These are phyloP conservation scores for Talaromyces piceae DNA, from an alignment of 2,329 filamentous ascomycete species.

Conservation along the genomic window DNA sequence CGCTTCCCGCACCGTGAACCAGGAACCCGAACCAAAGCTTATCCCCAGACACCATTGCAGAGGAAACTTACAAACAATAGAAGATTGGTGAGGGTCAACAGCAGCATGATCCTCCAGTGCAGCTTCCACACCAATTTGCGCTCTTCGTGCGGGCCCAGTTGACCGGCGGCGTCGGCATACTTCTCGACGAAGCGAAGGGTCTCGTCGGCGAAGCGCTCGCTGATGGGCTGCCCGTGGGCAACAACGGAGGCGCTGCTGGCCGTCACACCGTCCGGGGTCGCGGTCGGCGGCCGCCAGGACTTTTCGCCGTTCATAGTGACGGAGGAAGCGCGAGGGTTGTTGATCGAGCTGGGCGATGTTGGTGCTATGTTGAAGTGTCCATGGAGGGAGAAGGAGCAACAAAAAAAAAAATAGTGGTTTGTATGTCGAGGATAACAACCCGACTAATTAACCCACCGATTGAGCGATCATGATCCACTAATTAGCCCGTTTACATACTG, in stretches of 20 bases:
- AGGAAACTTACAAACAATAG: conserved; percentile 28
- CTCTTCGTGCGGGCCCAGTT: conserved; percentile 27
- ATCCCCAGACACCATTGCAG: too few relatives aligned
- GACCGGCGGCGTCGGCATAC: conserved; percentile 17
- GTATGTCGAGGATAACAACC: too few relatives aligned
- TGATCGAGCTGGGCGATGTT: too few relatives aligned
- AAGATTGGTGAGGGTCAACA: conserved; percentile 29
- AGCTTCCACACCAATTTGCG: conserved; percentile 27
- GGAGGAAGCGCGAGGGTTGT: too few relatives aligned
- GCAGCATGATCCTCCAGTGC: conserved; percentile 25
- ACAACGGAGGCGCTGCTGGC: too few relatives aligned
- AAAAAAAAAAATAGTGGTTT: too few relatives aligned
- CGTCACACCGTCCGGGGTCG: background rate
- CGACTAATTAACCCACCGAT: too few relatives aligned
- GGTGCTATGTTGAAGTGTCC: background rate
- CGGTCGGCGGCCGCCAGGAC: background rate
- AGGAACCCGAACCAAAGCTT: too few relatives aligned
- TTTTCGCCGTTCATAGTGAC: background rate
- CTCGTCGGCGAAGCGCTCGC: conserved; percentile 26
- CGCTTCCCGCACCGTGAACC: background rate
- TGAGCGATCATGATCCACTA: too few relatives aligned
- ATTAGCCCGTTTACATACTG: too few relatives aligned
- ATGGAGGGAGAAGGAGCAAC: background rate
- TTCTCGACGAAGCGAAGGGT: conserved; percentile 25
- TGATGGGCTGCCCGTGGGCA: background rate